Evolutionary conservation across 2,329 filamentous ascomycete genomes (phyloP).

Genomic region (Paracorniculantispora psalliotae): DNA sequence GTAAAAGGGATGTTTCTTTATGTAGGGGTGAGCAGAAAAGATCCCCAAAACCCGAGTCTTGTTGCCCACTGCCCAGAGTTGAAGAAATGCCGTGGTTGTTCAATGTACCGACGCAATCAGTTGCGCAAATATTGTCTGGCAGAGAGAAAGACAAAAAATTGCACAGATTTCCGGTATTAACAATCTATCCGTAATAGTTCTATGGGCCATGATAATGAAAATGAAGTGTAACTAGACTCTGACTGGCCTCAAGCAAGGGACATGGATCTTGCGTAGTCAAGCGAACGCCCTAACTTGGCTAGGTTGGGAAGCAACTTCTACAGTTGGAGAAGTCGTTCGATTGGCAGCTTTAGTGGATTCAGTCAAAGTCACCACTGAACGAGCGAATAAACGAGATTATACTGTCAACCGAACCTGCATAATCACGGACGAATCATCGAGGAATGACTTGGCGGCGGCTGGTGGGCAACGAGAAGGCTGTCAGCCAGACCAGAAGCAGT

Average conservation of each 20-base stretch:
- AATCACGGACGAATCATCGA: background rate
- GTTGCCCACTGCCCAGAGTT: background rate
- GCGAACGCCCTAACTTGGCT: background rate
- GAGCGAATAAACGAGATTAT: background rate
- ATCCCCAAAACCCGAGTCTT: background rate
- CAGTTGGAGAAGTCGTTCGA: background rate
- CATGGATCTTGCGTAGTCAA: background rate
- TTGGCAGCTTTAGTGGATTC: background rate
- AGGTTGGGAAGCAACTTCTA: background rate
- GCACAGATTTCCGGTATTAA: background rate
- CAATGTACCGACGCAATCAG: background rate
- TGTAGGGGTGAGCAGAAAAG: background rate
- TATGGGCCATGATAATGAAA: background rate
- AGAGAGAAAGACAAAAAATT: background rate
- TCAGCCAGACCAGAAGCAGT: background rate
- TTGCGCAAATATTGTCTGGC: background rate
- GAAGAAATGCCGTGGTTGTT: background rate
- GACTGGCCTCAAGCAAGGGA: background rate
- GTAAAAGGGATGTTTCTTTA: background rate
- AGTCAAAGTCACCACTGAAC: background rate
- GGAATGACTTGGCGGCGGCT: background rate
- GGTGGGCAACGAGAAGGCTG: background rate
- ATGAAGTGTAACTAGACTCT: background rate
- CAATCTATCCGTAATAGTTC: background rate
- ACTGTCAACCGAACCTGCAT: background rate